Evolutionary conservation across 2,329 filamentous ascomycete species (phyloP).

Genomic region (Beauveria caledonica): DNA sequence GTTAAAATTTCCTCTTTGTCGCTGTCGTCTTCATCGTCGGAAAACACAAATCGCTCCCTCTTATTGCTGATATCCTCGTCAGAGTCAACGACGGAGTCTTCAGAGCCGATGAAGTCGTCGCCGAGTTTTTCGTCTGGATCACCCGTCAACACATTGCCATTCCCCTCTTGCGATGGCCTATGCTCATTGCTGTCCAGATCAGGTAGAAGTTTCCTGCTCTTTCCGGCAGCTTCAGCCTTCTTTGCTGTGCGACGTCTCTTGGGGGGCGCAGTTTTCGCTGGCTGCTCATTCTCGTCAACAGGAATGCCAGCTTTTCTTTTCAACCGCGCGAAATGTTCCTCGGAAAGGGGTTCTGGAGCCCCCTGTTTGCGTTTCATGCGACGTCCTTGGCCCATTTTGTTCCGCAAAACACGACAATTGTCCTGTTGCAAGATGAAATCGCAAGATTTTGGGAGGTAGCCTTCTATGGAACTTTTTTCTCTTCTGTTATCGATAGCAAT

Average conservation of each 20-base stretch:
- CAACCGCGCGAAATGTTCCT: constrained; percentile 65
- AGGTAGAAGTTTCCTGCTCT: constrained; percentile 1
- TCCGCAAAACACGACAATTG: neutral
- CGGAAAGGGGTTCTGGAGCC: constrained; percentile 71
- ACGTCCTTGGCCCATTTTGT: constrained; percentile 72
- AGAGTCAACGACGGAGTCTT: constrained; percentile 60
- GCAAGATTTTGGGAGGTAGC: neutral
- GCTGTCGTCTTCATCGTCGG: constrained; percentile 85
- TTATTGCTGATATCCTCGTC: constrained; percentile 50
- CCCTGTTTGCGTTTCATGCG: constrained; percentile 97
- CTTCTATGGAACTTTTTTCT: constrained; percentile 5
- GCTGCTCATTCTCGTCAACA: constrained; percentile 38
- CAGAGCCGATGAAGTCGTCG: constrained; percentile 53
- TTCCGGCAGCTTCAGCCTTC: constrained; percentile 23
- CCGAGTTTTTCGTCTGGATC: constrained; percentile 37
- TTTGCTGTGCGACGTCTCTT: constrained; percentile 35
- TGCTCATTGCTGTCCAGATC: constrained; percentile 14
- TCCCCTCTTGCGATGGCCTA: constrained; percentile 20
- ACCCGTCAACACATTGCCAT: constrained; percentile 34
- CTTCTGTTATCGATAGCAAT: constrained; percentile 5
- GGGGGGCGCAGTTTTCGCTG: constrained; percentile 56
- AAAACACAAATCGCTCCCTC: constrained; percentile 67
- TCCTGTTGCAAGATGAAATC: neutral
- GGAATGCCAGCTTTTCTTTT: constrained; percentile 79
- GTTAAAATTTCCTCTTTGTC: constrained; percentile 86